Base-by-base conservation (phyloP, 495 filamentous ascomycete species). In the Halenospora varia region DNA sequence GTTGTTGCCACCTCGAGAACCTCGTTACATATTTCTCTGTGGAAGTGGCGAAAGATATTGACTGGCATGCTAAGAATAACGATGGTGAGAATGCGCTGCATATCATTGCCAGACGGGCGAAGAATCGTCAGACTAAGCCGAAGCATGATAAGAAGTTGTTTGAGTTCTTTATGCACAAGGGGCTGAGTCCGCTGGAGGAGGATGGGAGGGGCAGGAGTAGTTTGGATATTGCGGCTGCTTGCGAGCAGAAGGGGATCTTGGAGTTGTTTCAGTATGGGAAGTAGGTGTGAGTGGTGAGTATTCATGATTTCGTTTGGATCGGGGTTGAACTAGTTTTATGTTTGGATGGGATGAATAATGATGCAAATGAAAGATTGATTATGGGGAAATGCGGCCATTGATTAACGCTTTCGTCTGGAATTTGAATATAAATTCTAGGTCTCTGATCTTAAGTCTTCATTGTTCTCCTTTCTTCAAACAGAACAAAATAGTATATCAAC, bases 161-260 rank as follows among this genome's bases (percentile, higher is more conserved):
- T 62, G 23, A 63, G 51, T 41, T 46, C 47, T 46, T 71, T 22
- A 23, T 68, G 57, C 26, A 42, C 23, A 61, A 53, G 55, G 70
- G 69, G 1, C 47, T 74, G 10, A 66, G 70, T 66, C 63, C 66
- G 1, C 46, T 68, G 57, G 45, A 41, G 44, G 66, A 71, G 51
- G 69, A 73, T 64, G 25, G 61, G 25, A 63, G 57, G 19, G 56
- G 63, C 54, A 64, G 60, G 56, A 71, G 61, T 11, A 57, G 65
- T 6, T 26, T 64, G 41, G 62, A 64, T 58, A 53, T 64, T 47
- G 62, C 62, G 10, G 58, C 57, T 51, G 57, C 57, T 35, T 54
- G 50, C 51, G 54, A 55, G 19, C 45, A 64, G 41, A 55, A 45
- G 47, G 54, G 41, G 15, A 61, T 64, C 47, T 47, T 64, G 51